Evolutionary conservation across 2,329 filamentous ascomycete species (phyloP).

Genomic region (Dryadomyces sulphureus): DNA sequence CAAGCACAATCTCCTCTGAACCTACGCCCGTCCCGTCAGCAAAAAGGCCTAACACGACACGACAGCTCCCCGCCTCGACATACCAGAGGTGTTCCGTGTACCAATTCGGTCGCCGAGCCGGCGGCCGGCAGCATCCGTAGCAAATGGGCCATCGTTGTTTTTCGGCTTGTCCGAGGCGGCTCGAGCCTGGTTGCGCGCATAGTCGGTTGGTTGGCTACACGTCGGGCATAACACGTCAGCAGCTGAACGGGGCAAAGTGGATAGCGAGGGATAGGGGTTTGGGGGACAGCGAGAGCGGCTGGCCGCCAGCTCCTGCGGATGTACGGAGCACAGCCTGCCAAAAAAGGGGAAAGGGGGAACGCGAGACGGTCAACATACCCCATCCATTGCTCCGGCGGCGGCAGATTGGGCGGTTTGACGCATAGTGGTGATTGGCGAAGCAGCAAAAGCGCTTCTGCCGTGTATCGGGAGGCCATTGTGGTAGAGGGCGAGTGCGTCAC

Average conservation of each 20-base stretch:
- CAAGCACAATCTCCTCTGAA: slow-evolving; percentile 71
- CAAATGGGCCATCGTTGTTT: slow-evolving; percentile 25
- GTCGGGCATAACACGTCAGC: slow-evolving; percentile 1
- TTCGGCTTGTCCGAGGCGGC: slow-evolving; percentile 30
- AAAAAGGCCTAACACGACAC: not conserved
- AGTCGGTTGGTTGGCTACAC: slow-evolving; percentile 6
- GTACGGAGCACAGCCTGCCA: not conserved
- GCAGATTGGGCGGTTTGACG: slow-evolving; percentile 62
- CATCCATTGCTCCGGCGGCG: slow-evolving; percentile 91
- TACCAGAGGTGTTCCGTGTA: slow-evolving; percentile 44
- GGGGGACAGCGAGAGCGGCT: not conserved
- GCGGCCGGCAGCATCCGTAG: slow-evolving; percentile 34
- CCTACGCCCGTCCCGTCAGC: slow-evolving; percentile 23
- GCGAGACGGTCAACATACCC: slow-evolving; percentile 49
- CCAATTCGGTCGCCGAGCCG: slow-evolving; percentile 37
- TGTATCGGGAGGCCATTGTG: slow-evolving; percentile 50
- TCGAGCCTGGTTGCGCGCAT: slow-evolving; percentile 21
- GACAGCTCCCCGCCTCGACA: slow-evolving; percentile 22
- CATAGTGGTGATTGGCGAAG: slow-evolving; percentile 74
- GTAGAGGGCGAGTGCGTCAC: not conserved
- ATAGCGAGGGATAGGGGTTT: not conserved
- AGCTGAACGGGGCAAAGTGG: not conserved
- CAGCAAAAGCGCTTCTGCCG: slow-evolving; percentile 58
- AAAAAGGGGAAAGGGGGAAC: not conserved
- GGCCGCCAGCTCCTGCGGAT: slow-evolving; percentile 1